phyloP scores from a whole-genome alignment of 163 green algal genomes.

The Coccomyxa subellipsoidea region DNA sequence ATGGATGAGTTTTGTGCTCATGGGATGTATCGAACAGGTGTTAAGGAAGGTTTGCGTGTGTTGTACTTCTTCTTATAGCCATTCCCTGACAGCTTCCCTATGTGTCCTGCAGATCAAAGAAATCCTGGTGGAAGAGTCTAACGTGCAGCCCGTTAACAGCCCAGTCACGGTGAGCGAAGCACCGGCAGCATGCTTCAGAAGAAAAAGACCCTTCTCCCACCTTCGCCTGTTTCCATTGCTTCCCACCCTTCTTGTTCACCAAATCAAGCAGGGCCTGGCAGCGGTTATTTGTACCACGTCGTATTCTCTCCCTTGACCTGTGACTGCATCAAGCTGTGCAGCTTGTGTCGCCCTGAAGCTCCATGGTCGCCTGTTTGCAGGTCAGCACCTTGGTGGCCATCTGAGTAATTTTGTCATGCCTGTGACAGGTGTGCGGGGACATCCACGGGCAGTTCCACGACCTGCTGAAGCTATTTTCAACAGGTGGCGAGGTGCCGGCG shows the following conservation, averaged over 20 bases:
- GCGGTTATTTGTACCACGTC: neutral
- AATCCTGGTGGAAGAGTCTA: conserved; percentile 98
- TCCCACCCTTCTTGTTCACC: no score
- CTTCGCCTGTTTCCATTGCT: no score
- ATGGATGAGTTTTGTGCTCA: no score
- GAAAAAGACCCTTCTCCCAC: no score
- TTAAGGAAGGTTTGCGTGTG: neutral
- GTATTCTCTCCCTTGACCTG: neutral
- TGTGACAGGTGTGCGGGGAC: conserved; percentile 91
- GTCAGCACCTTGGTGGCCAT: neutral
- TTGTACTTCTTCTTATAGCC: neutral
- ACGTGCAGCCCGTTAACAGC: conserved; percentile 96
- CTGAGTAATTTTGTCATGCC: neutral
- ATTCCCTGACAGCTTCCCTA: neutral
- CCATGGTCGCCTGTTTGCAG: neutral
- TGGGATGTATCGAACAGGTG: no score
- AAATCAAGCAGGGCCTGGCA: no score
- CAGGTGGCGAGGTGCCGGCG: conserved; percentile 86
- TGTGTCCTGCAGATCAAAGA: conserved; percentile 84
- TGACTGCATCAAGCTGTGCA: neutral
- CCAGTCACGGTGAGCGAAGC: conserved; percentile 86
- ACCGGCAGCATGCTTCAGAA: no score
- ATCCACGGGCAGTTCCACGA: conserved; percentile 99
- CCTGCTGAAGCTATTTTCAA: conserved; percentile 96
- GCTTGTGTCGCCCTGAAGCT: neutral